Evolutionary conservation across 2,329 filamentous ascomycete species (phyloP).

Genomic region (Tetracladium maxilliforme): DNA sequence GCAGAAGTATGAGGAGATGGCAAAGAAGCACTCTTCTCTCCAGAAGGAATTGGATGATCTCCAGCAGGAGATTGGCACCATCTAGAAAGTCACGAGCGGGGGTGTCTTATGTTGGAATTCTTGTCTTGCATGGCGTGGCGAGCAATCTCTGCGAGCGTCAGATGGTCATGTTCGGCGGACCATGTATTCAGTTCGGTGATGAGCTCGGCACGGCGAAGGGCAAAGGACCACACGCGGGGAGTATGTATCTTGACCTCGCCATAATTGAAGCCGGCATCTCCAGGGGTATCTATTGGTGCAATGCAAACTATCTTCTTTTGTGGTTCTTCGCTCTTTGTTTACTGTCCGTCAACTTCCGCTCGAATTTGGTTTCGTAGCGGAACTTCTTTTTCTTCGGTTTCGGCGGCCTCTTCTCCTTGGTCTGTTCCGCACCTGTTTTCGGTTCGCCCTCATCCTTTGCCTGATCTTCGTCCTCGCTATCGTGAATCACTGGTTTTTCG

Average conservation of each 20-base stretch:
- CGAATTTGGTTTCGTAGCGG: slow-evolving; percentile 78
- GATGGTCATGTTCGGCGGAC: too few species aligned
- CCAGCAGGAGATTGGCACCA: slow-evolving; percentile 82
- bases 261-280: too few species aligned
- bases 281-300: too few species aligned
- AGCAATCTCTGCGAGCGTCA: too few species aligned
- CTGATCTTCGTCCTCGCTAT: slow-evolving; percentile 14
- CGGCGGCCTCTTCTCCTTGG: slow-evolving; percentile 33
- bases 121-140: too few species aligned
- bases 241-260: too few species aligned
- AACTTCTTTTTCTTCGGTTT: slow-evolving; percentile 86
- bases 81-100: slow-evolving; percentile 39
- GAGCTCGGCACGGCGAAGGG: too few species aligned
- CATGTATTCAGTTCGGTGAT: too few species aligned
- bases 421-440: slow-evolving; percentile 18
- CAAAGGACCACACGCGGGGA: too few species aligned
- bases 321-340: slow-evolving; percentile 56
- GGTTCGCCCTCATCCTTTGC: slow-evolving; percentile 14
- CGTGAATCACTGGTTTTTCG: slow-evolving; percentile 31
- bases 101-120: too few species aligned
- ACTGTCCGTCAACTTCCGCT: slow-evolving; percentile 58
- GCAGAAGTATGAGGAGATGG: slow-evolving; percentile 94
- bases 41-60: slow-evolving; percentile 90
- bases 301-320: too few species aligned
- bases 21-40: slow-evolving; percentile 69